Evolutionary conservation across 495 filamentous ascomycete species (phyloP).

Genomic region (Trichoderma gamsii): DNA sequence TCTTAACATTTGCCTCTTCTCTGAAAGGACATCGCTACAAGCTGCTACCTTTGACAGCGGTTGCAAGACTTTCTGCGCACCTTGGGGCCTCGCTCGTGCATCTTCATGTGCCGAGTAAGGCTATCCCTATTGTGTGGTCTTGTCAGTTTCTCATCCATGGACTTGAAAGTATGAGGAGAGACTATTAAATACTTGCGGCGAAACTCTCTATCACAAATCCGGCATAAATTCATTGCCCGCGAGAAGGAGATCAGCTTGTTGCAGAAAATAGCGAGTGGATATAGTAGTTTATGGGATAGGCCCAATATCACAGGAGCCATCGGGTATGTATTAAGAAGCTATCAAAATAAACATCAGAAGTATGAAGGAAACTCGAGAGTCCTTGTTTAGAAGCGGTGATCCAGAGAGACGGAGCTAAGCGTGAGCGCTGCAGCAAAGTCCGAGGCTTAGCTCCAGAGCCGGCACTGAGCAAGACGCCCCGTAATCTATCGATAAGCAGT

Average conservation of each 20-base stretch:
- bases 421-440: background rate
- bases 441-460: background rate
- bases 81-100: background rate
- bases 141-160: background rate
- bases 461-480: background rate
- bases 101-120: background rate
- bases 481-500: background rate
- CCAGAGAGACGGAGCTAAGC: background rate
- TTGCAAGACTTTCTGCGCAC: background rate
- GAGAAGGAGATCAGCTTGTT: background rate
- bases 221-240: background rate
- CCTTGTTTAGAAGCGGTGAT: background rate
- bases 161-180: background rate
- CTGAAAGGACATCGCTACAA: background rate
- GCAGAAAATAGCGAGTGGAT: background rate
- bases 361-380: background rate
- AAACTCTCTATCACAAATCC: background rate
- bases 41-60: background rate
- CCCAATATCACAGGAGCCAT: background rate
- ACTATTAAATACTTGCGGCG: background rate
- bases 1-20: background rate
- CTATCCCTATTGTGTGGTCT: background rate
- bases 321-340: background rate
- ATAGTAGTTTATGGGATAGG: background rate
- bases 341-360: background rate